Conservation (phyloP, 2,329 filamentous ascomycete genomes). For the Sclerotiophoma versabilis region DNA sequence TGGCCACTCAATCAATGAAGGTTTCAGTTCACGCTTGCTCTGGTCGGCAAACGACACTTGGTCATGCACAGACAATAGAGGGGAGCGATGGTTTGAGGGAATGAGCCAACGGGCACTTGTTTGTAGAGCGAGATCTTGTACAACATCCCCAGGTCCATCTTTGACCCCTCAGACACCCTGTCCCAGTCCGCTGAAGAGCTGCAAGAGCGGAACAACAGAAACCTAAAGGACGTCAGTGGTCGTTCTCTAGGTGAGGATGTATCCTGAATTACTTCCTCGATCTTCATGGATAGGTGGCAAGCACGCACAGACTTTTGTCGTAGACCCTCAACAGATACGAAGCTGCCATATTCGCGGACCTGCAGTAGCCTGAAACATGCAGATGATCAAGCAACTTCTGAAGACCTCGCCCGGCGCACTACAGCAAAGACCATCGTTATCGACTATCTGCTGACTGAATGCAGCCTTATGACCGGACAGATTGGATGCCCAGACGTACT, state of each 20-base stretch:
- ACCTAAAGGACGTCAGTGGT: no score
- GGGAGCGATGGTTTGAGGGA: no score
- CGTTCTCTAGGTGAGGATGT: no score
- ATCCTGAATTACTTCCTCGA: no score
- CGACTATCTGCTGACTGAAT: neutral
- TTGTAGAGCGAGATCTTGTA: neutral
- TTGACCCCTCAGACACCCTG: neutral
- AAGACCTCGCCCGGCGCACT: no score
- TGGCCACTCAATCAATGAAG: neutral
- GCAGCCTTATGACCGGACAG: no score
- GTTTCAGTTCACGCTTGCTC: neutral
- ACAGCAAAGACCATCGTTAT: neutral
- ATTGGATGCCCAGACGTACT: no score
- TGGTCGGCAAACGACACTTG: neutral
- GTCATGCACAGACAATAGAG: neutral
- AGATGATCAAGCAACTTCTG: neutral
- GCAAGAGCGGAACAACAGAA: no score
- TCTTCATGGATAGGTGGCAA: no score
- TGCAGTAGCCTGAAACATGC: slow-evolving; percentile 33
- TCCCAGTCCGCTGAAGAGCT: neutral
- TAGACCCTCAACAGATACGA: no score
- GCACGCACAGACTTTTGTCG: no score
- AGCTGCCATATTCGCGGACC: slow-evolving; percentile 18
- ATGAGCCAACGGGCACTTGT: neutral
- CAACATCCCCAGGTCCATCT: neutral